Conservation (phyloP, 2,329 filamentous ascomycete species). For the Aspergillus sp. region DNA sequence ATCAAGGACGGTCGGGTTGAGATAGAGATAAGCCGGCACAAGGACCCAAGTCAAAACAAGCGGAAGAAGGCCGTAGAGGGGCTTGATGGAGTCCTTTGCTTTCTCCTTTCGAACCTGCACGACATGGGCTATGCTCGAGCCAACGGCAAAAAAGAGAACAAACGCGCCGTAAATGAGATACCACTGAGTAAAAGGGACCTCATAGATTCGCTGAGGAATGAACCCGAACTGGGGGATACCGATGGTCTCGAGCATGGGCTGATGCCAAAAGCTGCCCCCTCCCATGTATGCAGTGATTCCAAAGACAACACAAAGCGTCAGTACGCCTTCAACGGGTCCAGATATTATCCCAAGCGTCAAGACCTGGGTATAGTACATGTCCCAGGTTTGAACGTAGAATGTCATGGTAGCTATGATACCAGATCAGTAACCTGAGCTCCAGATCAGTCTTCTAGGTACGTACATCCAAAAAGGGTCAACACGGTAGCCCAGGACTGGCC, state of each 20-base stretch:
- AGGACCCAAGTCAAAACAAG: constrained; percentile 79
- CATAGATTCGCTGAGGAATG: constrained; percentile 73
- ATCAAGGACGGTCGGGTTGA: constrained; percentile 82
- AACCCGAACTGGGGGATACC: constrained; percentile 67
- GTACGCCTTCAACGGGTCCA: constrained; percentile 90
- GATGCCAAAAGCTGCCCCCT: constrained; percentile 91
- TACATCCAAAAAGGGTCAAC: constrained; percentile 79
- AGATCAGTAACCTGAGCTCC: constrained; percentile 3
- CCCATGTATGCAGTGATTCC: constrained; percentile 82
- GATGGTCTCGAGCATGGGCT: constrained; percentile 73
- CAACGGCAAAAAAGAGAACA: constrained; percentile 82
- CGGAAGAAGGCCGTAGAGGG: constrained; percentile 81
- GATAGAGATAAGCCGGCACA: constrained; percentile 76
- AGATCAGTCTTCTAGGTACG: constrained; percentile 34
- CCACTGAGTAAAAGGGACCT: constrained; percentile 87
- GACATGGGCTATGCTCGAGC: constrained; percentile 75
- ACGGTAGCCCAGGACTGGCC: constrained; percentile 92
- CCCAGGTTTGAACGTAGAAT: constrained; percentile 99
- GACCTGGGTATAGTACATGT: constrained; percentile 97
- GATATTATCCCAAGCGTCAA: constrained; percentile 90
- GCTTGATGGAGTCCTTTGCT: constrained; percentile 66
- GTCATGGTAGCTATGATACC: constrained; percentile 72
- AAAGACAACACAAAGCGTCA: constrained; percentile 82
- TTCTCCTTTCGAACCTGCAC: constrained; percentile 77
- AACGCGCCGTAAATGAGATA: constrained; percentile 85